Evolutionary conservation across 371 early-diverging fungal species (phyloP).

Genomic region (Blakeslea trispora): DNA sequence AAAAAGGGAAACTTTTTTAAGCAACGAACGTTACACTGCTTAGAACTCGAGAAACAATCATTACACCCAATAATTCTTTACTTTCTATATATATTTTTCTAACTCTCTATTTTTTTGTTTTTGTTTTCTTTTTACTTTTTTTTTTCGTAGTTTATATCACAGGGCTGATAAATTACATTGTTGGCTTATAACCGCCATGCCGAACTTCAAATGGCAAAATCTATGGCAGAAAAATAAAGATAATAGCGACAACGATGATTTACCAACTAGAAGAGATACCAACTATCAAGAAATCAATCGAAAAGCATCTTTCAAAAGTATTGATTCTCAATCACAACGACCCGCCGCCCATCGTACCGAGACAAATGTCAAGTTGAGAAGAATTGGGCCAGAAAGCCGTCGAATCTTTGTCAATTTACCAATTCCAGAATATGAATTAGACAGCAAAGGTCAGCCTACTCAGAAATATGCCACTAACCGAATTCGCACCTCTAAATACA

Average conservation of each 20-base stretch:
- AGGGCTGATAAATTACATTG: too few species aligned
- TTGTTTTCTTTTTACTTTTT: too few species aligned
- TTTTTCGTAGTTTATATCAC: too few species aligned
- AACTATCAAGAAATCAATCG: neutral
- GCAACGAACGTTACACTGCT: too few species aligned
- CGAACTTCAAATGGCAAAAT: too few species aligned
- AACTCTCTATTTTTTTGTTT: too few species aligned
- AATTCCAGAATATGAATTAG: conserved; percentile 56
- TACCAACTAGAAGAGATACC: neutral
- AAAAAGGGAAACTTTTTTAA: too few species aligned
- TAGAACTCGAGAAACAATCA: too few species aligned
- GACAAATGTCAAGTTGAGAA: conserved; percentile 37
- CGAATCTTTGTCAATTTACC: conserved; percentile 71
- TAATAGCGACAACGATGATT: neutral
- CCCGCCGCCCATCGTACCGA: conserved; percentile 11
- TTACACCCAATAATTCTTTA: too few species aligned
- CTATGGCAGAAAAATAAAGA: neutral
- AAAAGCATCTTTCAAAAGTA: neutral
- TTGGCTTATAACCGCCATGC: too few species aligned
- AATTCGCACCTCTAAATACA: conserved; percentile 93
- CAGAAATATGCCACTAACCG: conserved; percentile 59
- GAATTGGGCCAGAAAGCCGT: conserved; percentile 42
- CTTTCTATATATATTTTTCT: too few species aligned
- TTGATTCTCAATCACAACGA: neutral
- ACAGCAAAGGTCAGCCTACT: conserved; percentile 54